Evolutionary conservation across 129 eudicot species (phyloP), one percentile per base, ranked within the genome.

Genomic region (Daucus carota): DNA sequence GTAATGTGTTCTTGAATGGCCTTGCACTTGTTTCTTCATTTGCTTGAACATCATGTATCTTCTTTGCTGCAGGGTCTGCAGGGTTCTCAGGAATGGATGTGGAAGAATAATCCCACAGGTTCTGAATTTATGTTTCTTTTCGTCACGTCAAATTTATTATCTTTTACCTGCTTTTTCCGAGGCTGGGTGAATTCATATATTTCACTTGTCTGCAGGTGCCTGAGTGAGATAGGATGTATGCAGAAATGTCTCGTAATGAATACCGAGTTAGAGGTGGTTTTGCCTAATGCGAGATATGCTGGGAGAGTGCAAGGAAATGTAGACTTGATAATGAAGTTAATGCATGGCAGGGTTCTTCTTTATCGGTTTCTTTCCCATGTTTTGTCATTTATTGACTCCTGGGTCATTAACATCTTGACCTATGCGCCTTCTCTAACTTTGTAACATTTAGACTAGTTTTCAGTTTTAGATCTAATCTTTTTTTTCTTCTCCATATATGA

Each of bases 31-130:
- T 41, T 11, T 36, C 29, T 57, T 36, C 28, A 15, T 15, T 54
- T 68, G 28, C 34, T 80, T 10, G 34, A 43, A 20, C 38, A 14
- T 65, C 46, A 76, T 36, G 12, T 17, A 38, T 50, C 16, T 54
- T 22, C 50, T 60, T 6, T 70, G 18, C 17, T 77, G 45, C 85
- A 87, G 89, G 89, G 87, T 31, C 72, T 75, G 63, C 92, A 78
- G 76, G 82, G 84, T 48, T 75, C 88, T 42, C 97, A 87, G 79
- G 96, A 92, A 22, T 91, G 97, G 97, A 90, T 85, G 89, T 85
- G 97, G 96, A 91, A 91, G 79, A 91, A 86, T 81, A 92, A 89
- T 80, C 83, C 96, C 54, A 70, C 92, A 90, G 98, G 98, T 92
- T 80, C 8, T 9, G 9, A 68, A 26, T 9, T 67, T 43, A 75